Conservation (phyloP, 768 basidiomycete species). For the Amanita thiersii region DNA sequence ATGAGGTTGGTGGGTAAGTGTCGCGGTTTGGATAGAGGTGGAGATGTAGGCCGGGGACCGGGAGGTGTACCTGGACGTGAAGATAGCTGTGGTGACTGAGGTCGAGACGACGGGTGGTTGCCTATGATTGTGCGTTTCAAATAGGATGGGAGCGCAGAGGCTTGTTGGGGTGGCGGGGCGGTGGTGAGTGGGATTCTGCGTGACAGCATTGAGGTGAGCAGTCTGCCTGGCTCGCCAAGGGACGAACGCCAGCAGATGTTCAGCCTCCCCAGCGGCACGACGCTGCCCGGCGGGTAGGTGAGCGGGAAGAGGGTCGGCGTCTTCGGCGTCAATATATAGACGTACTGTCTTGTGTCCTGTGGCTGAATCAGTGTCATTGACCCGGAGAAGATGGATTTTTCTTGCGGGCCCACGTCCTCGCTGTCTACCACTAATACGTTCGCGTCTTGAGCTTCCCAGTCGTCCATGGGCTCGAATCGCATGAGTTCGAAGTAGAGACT, state of each 20-base stretch:
- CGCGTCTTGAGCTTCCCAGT: slow-evolving; percentile 52
- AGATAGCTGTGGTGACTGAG: slow-evolving; percentile 49
- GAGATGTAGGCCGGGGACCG: slow-evolving; percentile 13
- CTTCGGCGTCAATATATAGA: slow-evolving; percentile 69
- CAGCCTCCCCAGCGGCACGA: slow-evolving; percentile 76
- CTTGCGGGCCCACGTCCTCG: slow-evolving; percentile 13
- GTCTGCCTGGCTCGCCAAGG: slow-evolving; percentile 78
- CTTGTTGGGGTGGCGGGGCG: slow-evolving; percentile 35
- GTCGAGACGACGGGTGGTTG: slow-evolving; percentile 33
- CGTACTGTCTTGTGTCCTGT: slow-evolving; percentile 79
- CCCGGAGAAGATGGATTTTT: slow-evolving; percentile 45
- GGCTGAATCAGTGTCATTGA: slow-evolving; percentile 70
- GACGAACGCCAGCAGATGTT: slow-evolving; percentile 86
- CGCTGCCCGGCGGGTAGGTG: slow-evolving; percentile 53
- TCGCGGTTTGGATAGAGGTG: slow-evolving; percentile 31
- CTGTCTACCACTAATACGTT: slow-evolving; percentile 31
- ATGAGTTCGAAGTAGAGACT: slow-evolving; percentile 79
- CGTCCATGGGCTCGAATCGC: slow-evolving; percentile 63
- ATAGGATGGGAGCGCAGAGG: slow-evolving; percentile 70
- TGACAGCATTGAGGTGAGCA: slow-evolving; percentile 85
- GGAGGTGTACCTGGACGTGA: slow-evolving; percentile 6
- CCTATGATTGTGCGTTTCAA: slow-evolving; percentile 49
- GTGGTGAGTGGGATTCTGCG: slow-evolving; percentile 61
- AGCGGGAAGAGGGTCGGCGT: slow-evolving; percentile 34
- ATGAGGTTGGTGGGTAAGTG: slow-evolving; percentile 39